phyloP scores from a whole-genome alignment of 345 rosid genomes.

The rapeseed (Brassica napus) region DNA sequence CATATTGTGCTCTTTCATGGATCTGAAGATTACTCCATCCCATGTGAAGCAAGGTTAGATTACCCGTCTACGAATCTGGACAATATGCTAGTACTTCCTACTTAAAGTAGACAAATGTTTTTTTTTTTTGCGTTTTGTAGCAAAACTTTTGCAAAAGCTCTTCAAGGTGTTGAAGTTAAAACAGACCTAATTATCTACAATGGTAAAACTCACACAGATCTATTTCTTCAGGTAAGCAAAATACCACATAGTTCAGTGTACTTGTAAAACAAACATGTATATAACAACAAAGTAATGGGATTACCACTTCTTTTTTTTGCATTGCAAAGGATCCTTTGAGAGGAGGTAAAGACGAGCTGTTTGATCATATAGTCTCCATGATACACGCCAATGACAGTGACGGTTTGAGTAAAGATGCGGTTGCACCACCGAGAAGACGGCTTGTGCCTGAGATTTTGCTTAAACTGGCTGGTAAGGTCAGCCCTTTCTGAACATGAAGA shows the following conservation, averaged over 20 bases:
- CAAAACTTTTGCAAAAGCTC: slow-evolving; percentile 59
- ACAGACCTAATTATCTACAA: slow-evolving; percentile 60
- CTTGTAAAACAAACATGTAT: neutral
- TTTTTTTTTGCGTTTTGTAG: slow-evolving; percentile 43
- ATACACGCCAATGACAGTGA: slow-evolving; percentile 67
- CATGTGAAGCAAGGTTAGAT: slow-evolving; percentile 85
- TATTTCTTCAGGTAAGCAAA: slow-evolving; percentile 80
- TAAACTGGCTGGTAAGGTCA: slow-evolving; percentile 62
- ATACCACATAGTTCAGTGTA: neutral
- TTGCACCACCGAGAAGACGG: slow-evolving; percentile 73
- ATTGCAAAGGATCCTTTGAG: slow-evolving; percentile 82
- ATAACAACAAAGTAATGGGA: neutral
- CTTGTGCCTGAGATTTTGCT: slow-evolving; percentile 76
- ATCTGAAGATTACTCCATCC: slow-evolving; percentile 80
- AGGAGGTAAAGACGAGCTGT: slow-evolving; percentile 85
- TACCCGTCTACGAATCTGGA: neutral
- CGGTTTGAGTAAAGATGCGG: slow-evolving; percentile 57
- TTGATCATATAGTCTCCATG: slow-evolving; percentile 63
- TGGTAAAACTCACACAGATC: slow-evolving; percentile 91
- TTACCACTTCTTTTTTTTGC: neutral
- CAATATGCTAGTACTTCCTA: neutral
- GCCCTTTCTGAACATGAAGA: slow-evolving; percentile 62
- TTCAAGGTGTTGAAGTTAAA: slow-evolving; percentile 58
- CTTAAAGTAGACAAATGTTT: neutral
- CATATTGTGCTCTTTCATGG: slow-evolving; percentile 86